Percentiles rank a stretch among this genome's conserved stretches.
Evolutionary conservation across 495 filamentous ascomycete species (phyloP).

Genomic region (Xylaria sp.): DNA sequence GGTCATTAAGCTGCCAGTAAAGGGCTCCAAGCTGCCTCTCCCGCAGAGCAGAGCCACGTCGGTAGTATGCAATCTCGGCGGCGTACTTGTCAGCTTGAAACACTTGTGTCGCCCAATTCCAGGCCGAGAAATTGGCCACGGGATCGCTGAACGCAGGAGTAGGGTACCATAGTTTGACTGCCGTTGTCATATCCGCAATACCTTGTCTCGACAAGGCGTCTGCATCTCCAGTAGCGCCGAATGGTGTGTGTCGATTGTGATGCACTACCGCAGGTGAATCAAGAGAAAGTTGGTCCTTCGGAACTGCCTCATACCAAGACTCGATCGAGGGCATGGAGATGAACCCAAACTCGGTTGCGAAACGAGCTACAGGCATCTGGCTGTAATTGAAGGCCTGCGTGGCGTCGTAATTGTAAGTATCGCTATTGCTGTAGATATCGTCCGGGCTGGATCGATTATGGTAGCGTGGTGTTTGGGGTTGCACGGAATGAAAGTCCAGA

Average conservation of each 20-base stretch:
- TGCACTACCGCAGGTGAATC: constrained; percentile 66
- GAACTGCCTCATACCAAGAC: constrained; percentile 64
- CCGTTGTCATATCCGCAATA: constrained; percentile 70
- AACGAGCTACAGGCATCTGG: constrained; percentile 67
- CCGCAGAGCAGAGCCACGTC: constrained; percentile 64
- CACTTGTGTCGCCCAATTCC: constrained; percentile 71
- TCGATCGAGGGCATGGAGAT: constrained; percentile 71
- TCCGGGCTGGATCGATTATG: constrained; percentile 59
- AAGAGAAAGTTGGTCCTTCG: constrained; percentile 60
- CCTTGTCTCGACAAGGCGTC: constrained; percentile 53
- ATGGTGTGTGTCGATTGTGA: constrained; percentile 71
- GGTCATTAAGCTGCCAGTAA: constrained; percentile 76
- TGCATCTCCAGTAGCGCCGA: constrained; percentile 56
- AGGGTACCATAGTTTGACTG: constrained; percentile 67
- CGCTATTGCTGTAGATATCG: constrained; percentile 70
- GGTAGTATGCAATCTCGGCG: constrained; percentile 69
- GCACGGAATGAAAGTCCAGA: constrained; percentile 62
- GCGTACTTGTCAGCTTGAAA: constrained; percentile 74
- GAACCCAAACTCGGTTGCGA: constrained; percentile 72
- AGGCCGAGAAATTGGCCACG: constrained; percentile 70
- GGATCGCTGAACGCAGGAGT: constrained; percentile 63
- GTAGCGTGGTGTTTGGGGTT: constrained; percentile 69
- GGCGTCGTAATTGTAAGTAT: constrained; percentile 72
- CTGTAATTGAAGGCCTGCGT: constrained; percentile 61
- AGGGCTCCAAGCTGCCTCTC: constrained; percentile 68